Base-by-base conservation (phyloP, 176 grass and related monocot genomes). In the Thalia dealbata region DNA sequence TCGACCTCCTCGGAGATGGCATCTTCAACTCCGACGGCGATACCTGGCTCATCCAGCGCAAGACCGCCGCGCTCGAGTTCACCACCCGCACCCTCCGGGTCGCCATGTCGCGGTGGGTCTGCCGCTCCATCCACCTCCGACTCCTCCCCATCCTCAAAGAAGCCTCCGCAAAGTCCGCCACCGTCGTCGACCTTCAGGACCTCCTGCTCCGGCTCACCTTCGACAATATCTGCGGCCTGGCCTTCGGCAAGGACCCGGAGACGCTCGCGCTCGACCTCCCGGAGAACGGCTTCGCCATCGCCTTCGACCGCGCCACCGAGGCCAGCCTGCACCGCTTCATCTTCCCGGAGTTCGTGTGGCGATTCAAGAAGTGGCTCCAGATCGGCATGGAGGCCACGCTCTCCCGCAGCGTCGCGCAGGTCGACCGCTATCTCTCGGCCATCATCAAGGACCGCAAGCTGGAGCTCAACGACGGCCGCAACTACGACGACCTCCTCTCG, bases 11-110 rank as follows among this genome's bases (percentile, higher is more conserved):
- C 14, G 73, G 73, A 21, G 73, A 75, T 19, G 75, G 75, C 63
- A 77, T 77, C 75, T 77, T 77, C 75, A 77, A 77, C 75, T 68
- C 75, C 62, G 73, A 75, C 23, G 73, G 73, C n/a, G 73, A 75
- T 10, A 62, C 73, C 16, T 75, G 73, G 73, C 55, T 77, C 27
- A 12, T 63, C 16, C 75, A 77, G 63, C 75, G 75, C 27, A 77
- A 77, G 75, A 77, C 75, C 12, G 63, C 75, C 5, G 75, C 75
- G 46, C 75, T 77, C 6, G 75, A 77, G 63, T 77, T 77, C 75
- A 77, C 75, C 75, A 77, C 75, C 21, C 75, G 75, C 18, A 77
- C 75, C 18, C 75, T 77, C 28, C 62, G 75, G 13, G 26, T 38
- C 46, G 75, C 75, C 75, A 68, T 77, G 75, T 67, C 61, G 44